A percentile compares a stretch with the other conserved stretches of the same genome.
phyloP scores from a whole-genome alignment of 2,329 filamentous ascomycete species.

The Aspergillus oerlinghausenensis region DNA sequence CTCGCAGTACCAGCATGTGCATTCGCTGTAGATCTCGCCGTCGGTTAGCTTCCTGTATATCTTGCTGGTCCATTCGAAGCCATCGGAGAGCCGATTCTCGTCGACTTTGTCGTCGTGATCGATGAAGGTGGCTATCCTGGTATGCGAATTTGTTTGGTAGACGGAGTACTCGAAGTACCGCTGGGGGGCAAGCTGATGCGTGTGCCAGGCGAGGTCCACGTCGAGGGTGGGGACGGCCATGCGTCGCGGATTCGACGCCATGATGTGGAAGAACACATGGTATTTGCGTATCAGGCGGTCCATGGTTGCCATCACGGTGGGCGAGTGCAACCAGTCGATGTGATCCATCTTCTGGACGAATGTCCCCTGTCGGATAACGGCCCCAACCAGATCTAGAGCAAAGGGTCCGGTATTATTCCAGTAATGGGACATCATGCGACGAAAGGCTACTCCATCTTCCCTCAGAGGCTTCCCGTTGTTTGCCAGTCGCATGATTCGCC shows the following conservation, averaged over 20 bases:
- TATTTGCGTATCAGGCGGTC: slow-evolving; percentile 56
- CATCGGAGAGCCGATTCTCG: slow-evolving; percentile 57
- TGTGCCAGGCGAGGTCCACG: slow-evolving; percentile 53
- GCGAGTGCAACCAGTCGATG: slow-evolving; percentile 75
- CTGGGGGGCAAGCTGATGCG: slow-evolving; percentile 65
- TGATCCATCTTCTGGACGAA: slow-evolving; percentile 61
- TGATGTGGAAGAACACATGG: slow-evolving; percentile 42
- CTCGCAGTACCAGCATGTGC: slow-evolving; percentile 59
- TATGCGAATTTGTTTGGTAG: slow-evolving; percentile 24
- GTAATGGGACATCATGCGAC: slow-evolving; percentile 42
- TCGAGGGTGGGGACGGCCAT: slow-evolving; percentile 36
- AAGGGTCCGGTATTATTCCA: slow-evolving; percentile 40
- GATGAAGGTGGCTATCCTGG: slow-evolving; percentile 52
- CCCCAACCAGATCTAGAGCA: slow-evolving; percentile 38
- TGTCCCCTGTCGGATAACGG: slow-evolving; percentile 40
- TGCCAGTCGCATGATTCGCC: slow-evolving; percentile 36
- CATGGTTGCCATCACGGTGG: slow-evolving; percentile 61
- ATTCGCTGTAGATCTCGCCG: slow-evolving; percentile 53
- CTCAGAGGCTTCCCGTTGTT: slow-evolving; percentile 24
- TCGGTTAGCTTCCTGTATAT: slow-evolving; percentile 61
- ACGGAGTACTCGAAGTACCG: slow-evolving; percentile 60
- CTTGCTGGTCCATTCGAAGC: slow-evolving; percentile 70
- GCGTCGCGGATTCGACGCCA: slow-evolving; percentile 29
- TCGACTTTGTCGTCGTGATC: slow-evolving; percentile 83
- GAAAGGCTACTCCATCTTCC: slow-evolving; percentile 28